Evolutionary conservation across 768 basidiomycete species (phyloP), one percentile per base, ranked within the genome.

Genomic region (Galerina sulciceps): DNA sequence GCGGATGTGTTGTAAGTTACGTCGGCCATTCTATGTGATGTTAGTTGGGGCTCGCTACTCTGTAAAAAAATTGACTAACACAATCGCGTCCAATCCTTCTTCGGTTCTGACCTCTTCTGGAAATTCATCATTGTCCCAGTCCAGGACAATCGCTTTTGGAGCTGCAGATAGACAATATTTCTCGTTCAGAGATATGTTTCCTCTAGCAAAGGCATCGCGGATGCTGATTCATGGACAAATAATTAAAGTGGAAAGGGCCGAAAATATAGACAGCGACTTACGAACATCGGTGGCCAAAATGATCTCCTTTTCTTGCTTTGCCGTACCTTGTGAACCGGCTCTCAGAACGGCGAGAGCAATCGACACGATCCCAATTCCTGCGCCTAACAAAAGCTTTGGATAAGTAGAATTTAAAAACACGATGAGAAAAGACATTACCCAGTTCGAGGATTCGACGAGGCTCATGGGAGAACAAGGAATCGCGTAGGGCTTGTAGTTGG

Each of bases 1-100:
- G 93, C 90, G 1, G 86, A 76, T 0, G 91, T 93, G 74, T 96
- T 96, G 76, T 96, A 96, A 1, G 93, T 89, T 8, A 96, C 92
- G 65, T 97, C 95, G 11, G 94, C 91, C 87, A 96, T 93, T 43
- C 94, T 95, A 63, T 31, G n/a, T n/a, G 38, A 23, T 34, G 26
- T 31, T 52, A 37, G 43, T 26, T 46, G 42, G 43, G 36, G 45
- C 46, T 53, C 10, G 26, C 3, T 37, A 20, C 22, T 17, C 34
- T n/a, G 14, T 22, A 38, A 26, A 3, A 53, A 50, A 31, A 35
- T 9, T 37, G 10, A 78, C 89, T 58, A 71, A 93, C 91, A 94
- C 70, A 52, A 96, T 84, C 37, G 84, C 75, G 66, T 93, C 87
- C 37, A 91, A 75, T 5, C 78, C 75, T 40, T 35, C 31, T 18